These are phyloP conservation scores for Colletotrichum orchidophilum DNA, from an alignment of 2,329 filamentous ascomycete species.

Conservation along the genomic window DNA sequence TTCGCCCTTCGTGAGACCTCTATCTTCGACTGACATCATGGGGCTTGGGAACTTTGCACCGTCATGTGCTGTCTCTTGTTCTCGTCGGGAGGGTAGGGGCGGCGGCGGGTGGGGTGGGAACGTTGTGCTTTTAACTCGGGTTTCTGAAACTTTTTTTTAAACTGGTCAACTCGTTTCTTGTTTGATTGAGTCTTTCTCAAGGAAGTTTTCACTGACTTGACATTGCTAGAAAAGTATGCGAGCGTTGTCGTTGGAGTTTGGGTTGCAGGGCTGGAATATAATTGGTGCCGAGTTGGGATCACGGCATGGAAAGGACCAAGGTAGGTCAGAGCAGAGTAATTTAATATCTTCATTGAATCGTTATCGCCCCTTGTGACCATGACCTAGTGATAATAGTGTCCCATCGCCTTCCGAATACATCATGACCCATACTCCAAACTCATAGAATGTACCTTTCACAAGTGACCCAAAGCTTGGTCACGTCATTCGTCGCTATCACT, in stretches of 20 bases:
- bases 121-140: slow-evolving; percentile 57
- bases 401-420: neutral
- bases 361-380: neutral
- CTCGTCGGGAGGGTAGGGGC: slow-evolving; percentile 25
- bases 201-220: slow-evolving; percentile 7
- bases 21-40: slow-evolving; percentile 13
- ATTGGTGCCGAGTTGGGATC: neutral
- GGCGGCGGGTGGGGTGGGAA: slow-evolving; percentile 45
- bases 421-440: neutral
- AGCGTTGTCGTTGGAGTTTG: neutral
- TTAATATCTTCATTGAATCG: slow-evolving; percentile 25
- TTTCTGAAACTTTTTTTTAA: slow-evolving; percentile 56
- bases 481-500: slow-evolving; percentile 39
- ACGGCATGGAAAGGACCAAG: neutral
- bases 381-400: neutral
- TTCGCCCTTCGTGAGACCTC: slow-evolving; percentile 13
- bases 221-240: neutral
- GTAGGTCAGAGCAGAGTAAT: neutral
- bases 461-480: neutral
- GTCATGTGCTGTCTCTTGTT: slow-evolving; percentile 44
- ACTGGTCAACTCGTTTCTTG: neutral
- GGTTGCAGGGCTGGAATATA: neutral
- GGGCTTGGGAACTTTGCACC: slow-evolving; percentile 39
- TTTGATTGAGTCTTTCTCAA: neutral
- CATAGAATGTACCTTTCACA: neutral